Evolutionary conservation across 495 filamentous ascomycete species (phyloP).

Genomic region (Polyplosphaeria fusca): DNA sequence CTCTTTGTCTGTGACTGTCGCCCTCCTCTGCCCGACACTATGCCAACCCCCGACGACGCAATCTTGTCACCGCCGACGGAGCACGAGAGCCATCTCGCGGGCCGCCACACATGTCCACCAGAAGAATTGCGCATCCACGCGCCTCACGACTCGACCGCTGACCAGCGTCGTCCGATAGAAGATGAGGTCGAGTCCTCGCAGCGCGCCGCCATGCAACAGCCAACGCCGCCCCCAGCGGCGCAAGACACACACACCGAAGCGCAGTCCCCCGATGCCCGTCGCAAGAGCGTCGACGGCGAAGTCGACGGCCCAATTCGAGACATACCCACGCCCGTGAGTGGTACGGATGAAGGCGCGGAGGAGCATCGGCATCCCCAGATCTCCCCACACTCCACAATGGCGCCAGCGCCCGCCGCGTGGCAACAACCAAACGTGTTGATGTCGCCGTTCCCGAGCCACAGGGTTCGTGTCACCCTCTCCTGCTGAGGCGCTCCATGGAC

Average conservation of each 20-base stretch:
- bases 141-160: neutral
- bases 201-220: slow-evolving; percentile 29
- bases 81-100: slow-evolving; percentile 48
- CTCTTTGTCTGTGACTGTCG: slow-evolving; percentile 24
- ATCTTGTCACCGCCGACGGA: slow-evolving; percentile 45
- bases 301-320: slow-evolving; percentile 37
- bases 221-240: slow-evolving; percentile 27
- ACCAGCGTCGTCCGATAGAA: neutral
- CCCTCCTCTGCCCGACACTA: slow-evolving; percentile 42
- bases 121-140: slow-evolving; percentile 42
- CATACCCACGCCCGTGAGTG: slow-evolving; percentile 36
- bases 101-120: slow-evolving; percentile 58
- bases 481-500: neutral
- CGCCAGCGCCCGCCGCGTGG: slow-evolving; percentile 20
- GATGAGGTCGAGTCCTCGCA: neutral
- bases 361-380: slow-evolving; percentile 27
- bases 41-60: slow-evolving; percentile 58
- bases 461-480: slow-evolving; percentile 21
- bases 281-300: slow-evolving; percentile 23
- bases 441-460: slow-evolving; percentile 28
- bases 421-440: slow-evolving; percentile 9
- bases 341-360: slow-evolving; percentile 33
- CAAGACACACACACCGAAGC: slow-evolving; percentile 16
- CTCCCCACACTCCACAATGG: slow-evolving; percentile 19
- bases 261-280: slow-evolving; percentile 11